These are phyloP conservation scores for Lachancea lanzarotensis DNA, from an alignment of 805 yeast species.

Conservation along the genomic window DNA sequence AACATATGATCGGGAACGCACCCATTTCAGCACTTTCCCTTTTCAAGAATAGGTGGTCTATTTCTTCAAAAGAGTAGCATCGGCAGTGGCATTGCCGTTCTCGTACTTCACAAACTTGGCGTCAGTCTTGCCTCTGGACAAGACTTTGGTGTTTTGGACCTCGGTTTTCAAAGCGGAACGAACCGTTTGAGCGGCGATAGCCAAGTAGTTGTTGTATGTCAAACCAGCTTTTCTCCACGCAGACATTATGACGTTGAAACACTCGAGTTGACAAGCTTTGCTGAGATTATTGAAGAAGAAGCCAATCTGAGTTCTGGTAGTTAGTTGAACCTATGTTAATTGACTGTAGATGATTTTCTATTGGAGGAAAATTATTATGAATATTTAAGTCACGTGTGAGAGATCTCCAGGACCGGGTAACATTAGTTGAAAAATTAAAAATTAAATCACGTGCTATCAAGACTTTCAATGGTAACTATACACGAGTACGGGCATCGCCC, in stretches of 20 bases:
- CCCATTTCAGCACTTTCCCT: not conserved
- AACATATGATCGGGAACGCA: not conserved
- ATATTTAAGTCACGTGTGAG: not conserved
- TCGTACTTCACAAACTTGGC: conserved; percentile 64
- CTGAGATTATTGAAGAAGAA: too few relatives aligned
- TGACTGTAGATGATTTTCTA: not conserved
- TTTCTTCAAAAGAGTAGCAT: conserved; percentile 31
- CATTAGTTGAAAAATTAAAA: not conserved
- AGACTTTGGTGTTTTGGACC: conserved; percentile 58
- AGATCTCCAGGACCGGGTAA: not conserved
- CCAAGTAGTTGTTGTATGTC: conserved; percentile 77
- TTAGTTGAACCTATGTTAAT: not conserved
- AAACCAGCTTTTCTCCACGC: conserved; percentile 63
- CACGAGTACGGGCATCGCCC: not conserved
- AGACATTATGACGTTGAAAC: conserved; percentile 35
- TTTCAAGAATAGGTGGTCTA: conserved; percentile 2
- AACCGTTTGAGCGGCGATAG: conserved; percentile 83
- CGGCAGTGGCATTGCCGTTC: conserved; percentile 50
- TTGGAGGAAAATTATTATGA: not conserved
- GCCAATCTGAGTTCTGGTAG: not conserved
- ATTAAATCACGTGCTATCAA: too few relatives aligned
- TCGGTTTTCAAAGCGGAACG: conserved; percentile 88
- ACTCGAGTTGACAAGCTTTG: too few relatives aligned
- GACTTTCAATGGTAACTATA: not conserved
- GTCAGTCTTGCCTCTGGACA: conserved; percentile 68